These are phyloP conservation scores for Trichophyton equinum DNA, from an alignment of 2,329 filamentous ascomycete species.

Conservation along the genomic window DNA sequence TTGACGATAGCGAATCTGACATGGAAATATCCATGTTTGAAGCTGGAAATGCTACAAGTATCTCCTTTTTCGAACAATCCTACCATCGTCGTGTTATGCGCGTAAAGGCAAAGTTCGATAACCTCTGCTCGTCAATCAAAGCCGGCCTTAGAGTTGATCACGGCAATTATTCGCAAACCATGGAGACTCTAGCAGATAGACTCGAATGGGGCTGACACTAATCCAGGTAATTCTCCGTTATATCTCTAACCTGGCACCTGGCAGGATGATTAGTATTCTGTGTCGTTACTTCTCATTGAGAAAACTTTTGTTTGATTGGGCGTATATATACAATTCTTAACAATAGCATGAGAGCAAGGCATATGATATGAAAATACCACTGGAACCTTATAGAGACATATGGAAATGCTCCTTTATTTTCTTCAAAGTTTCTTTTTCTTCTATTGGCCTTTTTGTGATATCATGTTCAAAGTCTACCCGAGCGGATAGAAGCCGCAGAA, in stretches of 20 bases:
- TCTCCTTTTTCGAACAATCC: conserved; percentile 27
- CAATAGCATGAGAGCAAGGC: no score
- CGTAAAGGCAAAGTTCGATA: conserved; percentile 52
- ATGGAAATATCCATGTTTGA: conserved; percentile 27
- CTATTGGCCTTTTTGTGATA: not conserved
- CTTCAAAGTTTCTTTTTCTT: not conserved
- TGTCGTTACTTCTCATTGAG: not conserved
- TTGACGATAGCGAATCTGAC: conserved; percentile 18
- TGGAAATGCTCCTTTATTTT: not conserved
- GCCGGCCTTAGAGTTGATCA: conserved; percentile 63
- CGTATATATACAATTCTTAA: not conserved
- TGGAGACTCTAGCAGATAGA: conserved; percentile 73
- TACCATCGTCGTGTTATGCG: conserved; percentile 44
- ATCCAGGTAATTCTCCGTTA: not conserved
- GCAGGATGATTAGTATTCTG: not conserved
- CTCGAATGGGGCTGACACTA: conserved; percentile 41
- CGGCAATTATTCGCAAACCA: conserved; percentile 56
- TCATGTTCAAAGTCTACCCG: not conserved
- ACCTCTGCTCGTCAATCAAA: conserved; percentile 55
- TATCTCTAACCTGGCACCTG: not conserved
- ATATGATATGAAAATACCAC: not conserved
- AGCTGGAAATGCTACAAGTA: conserved; percentile 30
- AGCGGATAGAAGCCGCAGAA: not conserved
- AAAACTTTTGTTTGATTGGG: not conserved
- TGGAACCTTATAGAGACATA: not conserved